phyloP scores from a whole-genome alignment of 345 rosid species.

The Pistacia integerrima region DNA sequence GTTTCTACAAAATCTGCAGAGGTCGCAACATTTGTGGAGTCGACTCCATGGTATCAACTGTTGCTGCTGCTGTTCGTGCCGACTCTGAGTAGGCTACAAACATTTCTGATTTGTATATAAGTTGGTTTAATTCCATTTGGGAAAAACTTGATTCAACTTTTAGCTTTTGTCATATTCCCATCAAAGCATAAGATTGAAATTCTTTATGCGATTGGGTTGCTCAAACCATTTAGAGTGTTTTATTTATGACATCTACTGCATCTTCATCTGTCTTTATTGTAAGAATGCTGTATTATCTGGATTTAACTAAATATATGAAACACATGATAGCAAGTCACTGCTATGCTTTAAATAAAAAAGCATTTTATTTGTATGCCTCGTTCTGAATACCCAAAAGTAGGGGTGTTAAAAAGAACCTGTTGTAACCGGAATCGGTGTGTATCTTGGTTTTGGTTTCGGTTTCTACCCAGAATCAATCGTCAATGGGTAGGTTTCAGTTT shows the following conservation, averaged over 20 bases:
- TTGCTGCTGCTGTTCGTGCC: constrained; percentile 62
- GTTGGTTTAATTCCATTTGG: background rate
- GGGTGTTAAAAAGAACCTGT: too few species aligned
- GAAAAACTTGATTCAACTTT: background rate
- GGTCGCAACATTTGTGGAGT: constrained; percentile 90
- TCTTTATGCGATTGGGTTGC: constrained; percentile 10
- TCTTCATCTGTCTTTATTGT: background rate
- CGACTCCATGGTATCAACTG: constrained; percentile 89
- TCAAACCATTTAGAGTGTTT: background rate
- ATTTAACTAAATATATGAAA: background rate
- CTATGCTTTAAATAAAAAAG: too few species aligned
- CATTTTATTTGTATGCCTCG: too few species aligned
- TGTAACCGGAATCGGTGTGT: too few species aligned
- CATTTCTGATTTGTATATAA: constrained; percentile 24
- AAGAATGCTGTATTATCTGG: background rate
- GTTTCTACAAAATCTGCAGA: constrained; percentile 83
- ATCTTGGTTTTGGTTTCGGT: too few species aligned
- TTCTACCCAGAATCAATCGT: too few species aligned
- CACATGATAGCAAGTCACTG: background rate
- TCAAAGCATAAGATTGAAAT: constrained; percentile 19
- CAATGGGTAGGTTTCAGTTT: too few species aligned
- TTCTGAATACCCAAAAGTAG: too few species aligned
- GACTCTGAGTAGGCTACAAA: constrained; percentile 22
- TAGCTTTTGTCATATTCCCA: background rate
- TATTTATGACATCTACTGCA: background rate